These are phyloP conservation scores for Marasmius oreades DNA, from an alignment of 1,284 basidiomycete species.

Conservation along the genomic window DNA sequence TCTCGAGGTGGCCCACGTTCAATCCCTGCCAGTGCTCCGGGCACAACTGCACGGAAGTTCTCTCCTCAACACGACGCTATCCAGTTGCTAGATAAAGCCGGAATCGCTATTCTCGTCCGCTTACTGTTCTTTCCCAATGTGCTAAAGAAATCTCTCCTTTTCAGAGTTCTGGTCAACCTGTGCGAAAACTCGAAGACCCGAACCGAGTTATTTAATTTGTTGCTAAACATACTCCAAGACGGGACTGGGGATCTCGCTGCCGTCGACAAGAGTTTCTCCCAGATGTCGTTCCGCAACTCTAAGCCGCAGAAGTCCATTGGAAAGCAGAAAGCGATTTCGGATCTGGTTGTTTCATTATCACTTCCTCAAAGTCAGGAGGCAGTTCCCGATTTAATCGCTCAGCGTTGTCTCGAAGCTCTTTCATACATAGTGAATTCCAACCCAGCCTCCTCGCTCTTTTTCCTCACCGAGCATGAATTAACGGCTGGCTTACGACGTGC, in stretches of 20 bases:
- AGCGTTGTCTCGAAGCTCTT: slow-evolving; percentile 88
- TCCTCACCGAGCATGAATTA: slow-evolving; percentile 91
- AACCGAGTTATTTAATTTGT: slow-evolving; percentile 88
- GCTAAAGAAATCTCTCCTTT: slow-evolving; percentile 79
- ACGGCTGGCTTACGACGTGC: slow-evolving; percentile 69
- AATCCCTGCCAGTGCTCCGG: slow-evolving; percentile 24
- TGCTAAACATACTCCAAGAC: slow-evolving; percentile 91
- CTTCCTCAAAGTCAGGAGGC: slow-evolving; percentile 75
- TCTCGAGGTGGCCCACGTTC: slow-evolving; percentile 33
- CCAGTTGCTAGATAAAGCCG: slow-evolving; percentile 89
- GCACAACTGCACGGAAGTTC: slow-evolving; percentile 42
- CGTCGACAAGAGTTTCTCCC: slow-evolving; percentile 92
- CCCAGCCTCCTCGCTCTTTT: slow-evolving; percentile 82
- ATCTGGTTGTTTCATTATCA: slow-evolving; percentile 48
- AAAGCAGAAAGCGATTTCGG: slow-evolving; percentile 60
- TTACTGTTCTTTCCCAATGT: slow-evolving; percentile 97
- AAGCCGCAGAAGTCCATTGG: slow-evolving; percentile 61
- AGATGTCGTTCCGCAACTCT: slow-evolving; percentile 78
- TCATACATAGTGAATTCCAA: slow-evolving; percentile 84
- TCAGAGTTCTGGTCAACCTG: slow-evolving; percentile 90
- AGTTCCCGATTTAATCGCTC: slow-evolving; percentile 88
- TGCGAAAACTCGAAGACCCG: slow-evolving; percentile 95
- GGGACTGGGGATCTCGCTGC: slow-evolving; percentile 90
- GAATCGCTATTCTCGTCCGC: slow-evolving; percentile 87
- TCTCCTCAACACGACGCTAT: slow-evolving; percentile 79